Evolutionary conservation across 768 basidiomycete genomes (phyloP).

Genomic region (Macrolepiota fuliginosa): DNA sequence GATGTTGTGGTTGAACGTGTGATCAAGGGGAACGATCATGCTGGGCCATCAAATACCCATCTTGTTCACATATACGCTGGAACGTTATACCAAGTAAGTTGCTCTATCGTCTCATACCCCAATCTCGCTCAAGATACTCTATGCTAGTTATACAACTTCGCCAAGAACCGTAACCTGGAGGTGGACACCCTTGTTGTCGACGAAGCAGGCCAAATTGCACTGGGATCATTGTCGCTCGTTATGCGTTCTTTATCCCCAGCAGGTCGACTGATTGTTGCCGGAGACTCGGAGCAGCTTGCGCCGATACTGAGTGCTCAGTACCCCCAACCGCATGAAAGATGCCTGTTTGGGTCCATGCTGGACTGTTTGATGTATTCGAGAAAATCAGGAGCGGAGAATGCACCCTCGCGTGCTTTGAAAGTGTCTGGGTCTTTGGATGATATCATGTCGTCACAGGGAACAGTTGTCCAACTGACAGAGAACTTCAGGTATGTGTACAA

Average conservation of each 20-base stretch:
- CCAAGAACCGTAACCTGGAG: slow-evolving; percentile 34
- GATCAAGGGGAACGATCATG: slow-evolving; percentile 37
- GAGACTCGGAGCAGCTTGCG: slow-evolving; percentile 51
- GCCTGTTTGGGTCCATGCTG: slow-evolving; percentile 47
- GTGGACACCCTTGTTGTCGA: slow-evolving; percentile 47
- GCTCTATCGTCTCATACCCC: background rate
- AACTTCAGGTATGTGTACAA: slow-evolving; percentile 41
- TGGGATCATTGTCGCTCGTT: slow-evolving; percentile 45
- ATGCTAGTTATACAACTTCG: slow-evolving; percentile 44
- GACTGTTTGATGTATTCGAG: slow-evolving; percentile 42
- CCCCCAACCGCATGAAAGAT: slow-evolving; percentile 33
- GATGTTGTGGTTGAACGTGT: slow-evolving; percentile 41
- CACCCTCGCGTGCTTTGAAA: slow-evolving; percentile 10
- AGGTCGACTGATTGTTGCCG: slow-evolving; percentile 45
- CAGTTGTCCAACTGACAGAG: slow-evolving; percentile 47
- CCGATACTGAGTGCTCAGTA: slow-evolving; percentile 48
- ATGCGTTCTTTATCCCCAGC: slow-evolving; percentile 34
- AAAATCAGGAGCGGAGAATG: background rate
- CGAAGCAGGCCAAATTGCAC: slow-evolving; percentile 49
- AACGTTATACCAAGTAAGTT: slow-evolving; percentile 44
- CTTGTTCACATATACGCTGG: slow-evolving; percentile 40
- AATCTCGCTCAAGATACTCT: background rate
- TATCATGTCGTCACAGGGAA: slow-evolving; percentile 28
- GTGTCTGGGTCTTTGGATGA: slow-evolving; percentile 17
- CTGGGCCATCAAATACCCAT: slow-evolving; percentile 27